phyloP scores from a whole-genome alignment of 257 asterid genomes.

The Nicotiana tomentosiformis region DNA sequence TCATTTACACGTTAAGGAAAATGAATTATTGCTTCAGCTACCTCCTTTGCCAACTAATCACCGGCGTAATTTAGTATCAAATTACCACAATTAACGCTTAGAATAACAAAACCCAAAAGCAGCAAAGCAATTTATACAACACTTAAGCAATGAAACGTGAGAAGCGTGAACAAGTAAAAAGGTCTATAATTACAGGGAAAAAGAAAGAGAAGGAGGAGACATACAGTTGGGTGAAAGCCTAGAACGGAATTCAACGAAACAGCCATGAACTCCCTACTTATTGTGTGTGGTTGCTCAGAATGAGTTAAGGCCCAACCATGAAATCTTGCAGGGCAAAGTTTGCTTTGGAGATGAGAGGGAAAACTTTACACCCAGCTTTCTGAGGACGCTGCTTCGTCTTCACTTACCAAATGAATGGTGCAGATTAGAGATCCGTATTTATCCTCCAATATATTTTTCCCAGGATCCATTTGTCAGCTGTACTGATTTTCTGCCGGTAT shows the following conservation, averaged over 20 bases:
- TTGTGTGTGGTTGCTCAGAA: background rate
- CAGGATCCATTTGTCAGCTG: background rate
- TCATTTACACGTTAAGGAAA: background rate
- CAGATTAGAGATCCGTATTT: background rate
- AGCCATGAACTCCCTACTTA: conserved; percentile 31
- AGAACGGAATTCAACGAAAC: conserved; percentile 51
- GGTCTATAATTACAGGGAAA: background rate
- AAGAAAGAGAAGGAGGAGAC: conserved; percentile 16
- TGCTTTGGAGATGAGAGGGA: background rate
- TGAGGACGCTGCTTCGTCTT: background rate
- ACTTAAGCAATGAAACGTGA: background rate
- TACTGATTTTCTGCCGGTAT: background rate
- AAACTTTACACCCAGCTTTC: background rate
- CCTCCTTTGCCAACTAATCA: background rate
- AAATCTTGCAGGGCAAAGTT: background rate
- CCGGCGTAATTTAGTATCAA: background rate
- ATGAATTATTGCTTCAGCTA: background rate
- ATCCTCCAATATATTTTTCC: background rate
- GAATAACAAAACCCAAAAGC: background rate
- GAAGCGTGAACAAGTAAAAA: background rate
- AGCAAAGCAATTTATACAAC: background rate
- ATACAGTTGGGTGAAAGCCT: conserved; percentile 41
- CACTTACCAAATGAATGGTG: background rate
- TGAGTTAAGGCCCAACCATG: background rate
- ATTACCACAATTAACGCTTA: background rate